Conservation (phyloP, 495 filamentous ascomycete genomes). For the Podospora australis region DNA sequence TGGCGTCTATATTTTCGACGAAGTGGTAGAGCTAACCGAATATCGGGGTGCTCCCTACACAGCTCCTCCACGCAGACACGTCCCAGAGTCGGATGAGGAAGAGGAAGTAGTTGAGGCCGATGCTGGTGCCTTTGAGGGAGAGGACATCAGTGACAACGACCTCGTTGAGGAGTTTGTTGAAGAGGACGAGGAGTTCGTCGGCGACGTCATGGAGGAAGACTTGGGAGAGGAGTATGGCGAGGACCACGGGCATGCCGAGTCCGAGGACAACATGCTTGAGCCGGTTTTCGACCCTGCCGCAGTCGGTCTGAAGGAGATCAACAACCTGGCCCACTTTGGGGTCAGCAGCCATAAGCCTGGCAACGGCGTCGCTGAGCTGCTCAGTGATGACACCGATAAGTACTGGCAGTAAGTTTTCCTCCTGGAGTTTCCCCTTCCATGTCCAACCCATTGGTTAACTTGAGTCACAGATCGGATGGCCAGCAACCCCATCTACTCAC, state of each 20-base stretch:
- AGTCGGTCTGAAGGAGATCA: slow-evolving; percentile 79
- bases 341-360: slow-evolving; percentile 88
- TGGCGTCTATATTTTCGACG: slow-evolving; percentile 17
- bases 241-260: slow-evolving; percentile 21
- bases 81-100: slow-evolving; percentile 16
- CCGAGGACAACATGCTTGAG: slow-evolving; percentile 17
- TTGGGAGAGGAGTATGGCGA: slow-evolving; percentile 17
- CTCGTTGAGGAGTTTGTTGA: slow-evolving; percentile 20
- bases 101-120: background rate
- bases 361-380: slow-evolving; percentile 78
- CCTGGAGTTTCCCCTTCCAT: background rate
- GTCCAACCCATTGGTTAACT: background rate
- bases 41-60: background rate
- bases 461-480: slow-evolving; percentile 62
- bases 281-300: slow-evolving; percentile 37
- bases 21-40: slow-evolving; percentile 23
- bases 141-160: slow-evolving; percentile 10
- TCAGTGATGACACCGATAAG: slow-evolving; percentile 65
- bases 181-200: too few species aligned
- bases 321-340: slow-evolving; percentile 87
- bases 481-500: slow-evolving; percentile 92
- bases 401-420: slow-evolving; percentile 73
- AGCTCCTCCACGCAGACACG: slow-evolving; percentile 11
- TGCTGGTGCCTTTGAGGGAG: background rate
- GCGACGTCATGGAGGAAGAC: slow-evolving; percentile 12